These are phyloP conservation scores for Tulasnella calospora DNA, from an alignment of 768 basidiomycete species.

Conservation along the genomic window DNA sequence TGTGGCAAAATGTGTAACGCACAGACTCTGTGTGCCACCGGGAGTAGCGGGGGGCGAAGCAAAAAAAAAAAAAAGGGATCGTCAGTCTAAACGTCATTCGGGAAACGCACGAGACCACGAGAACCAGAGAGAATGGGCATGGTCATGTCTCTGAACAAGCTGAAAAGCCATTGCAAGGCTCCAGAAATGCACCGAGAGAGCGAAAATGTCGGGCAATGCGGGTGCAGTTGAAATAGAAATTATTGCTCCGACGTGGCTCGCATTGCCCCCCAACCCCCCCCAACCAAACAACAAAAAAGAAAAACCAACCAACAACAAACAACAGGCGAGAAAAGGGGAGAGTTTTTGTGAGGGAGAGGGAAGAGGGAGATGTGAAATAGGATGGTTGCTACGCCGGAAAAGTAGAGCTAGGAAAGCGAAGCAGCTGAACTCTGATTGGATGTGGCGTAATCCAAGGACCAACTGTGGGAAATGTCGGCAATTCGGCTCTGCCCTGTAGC, in stretches of 20 bases:
- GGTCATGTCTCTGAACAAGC: neutral
- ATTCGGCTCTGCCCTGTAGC: neutral
- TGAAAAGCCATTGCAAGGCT: neutral
- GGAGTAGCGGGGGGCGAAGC: neutral
- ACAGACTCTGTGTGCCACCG: neutral
- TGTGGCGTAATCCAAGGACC: neutral
- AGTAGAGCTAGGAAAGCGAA: neutral
- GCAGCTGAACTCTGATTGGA: neutral
- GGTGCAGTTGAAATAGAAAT: neutral
- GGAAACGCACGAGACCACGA: neutral
- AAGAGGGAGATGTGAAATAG: neutral
- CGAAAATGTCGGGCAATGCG: neutral
- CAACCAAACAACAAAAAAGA: neutral
- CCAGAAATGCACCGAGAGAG: neutral
- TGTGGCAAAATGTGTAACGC: neutral
- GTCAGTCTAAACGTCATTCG: neutral
- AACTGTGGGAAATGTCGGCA: neutral
- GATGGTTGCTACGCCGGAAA: neutral
- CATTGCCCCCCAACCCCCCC: neutral
- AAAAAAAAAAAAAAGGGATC: neutral
- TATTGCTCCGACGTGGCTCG: neutral
- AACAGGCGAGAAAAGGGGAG: neutral
- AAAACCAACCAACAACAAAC: neutral
- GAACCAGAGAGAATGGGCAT: neutral
- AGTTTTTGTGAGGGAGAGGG: neutral